Evolutionary conservation across 2,329 filamentous ascomycete genomes (phyloP).

Genomic region (Myriosclerotinia curreyana): DNA sequence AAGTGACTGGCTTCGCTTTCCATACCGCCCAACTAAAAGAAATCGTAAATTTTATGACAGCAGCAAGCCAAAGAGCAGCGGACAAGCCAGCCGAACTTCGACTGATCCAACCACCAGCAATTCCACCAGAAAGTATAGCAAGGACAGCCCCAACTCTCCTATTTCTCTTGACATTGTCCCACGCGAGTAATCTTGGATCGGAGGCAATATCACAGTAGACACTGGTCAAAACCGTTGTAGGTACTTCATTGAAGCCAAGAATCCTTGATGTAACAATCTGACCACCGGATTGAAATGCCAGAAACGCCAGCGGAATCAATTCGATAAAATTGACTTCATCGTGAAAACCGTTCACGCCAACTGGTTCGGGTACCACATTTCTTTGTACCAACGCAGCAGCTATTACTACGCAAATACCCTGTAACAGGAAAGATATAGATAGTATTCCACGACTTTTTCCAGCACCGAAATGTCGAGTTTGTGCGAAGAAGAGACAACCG

Average conservation of each 20-base stretch:
- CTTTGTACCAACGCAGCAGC: constrained; percentile 52
- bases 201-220: constrained; percentile 79
- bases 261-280: constrained; percentile 74
- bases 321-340: constrained; percentile 42
- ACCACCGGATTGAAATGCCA: constrained; percentile 71
- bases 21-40: constrained; percentile 59
- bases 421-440: constrained; percentile 50
- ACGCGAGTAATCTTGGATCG: constrained; percentile 52
- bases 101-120: constrained; percentile 54
- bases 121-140: constrained; percentile 51
- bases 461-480: constrained; percentile 33
- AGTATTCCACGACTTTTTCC: constrained; percentile 45
- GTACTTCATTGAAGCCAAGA: constrained; percentile 66
- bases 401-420: constrained; percentile 50
- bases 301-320: constrained; percentile 46
- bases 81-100: constrained; percentile 50
- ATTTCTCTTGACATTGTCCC: constrained; percentile 52
- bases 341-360: constrained; percentile 33
- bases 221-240: constrained; percentile 76
- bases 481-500: constrained; percentile 50
- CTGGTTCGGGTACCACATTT: constrained; percentile 46
- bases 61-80: constrained; percentile 48
- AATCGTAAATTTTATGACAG: constrained; percentile 53
- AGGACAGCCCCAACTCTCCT: constrained; percentile 50
- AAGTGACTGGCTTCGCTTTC: constrained; percentile 42